Evolutionary conservation across 805 yeast genomes (phyloP), one percentile per base, ranked within the genome.

Genomic region (Tetrapisispora arboricola): DNA sequence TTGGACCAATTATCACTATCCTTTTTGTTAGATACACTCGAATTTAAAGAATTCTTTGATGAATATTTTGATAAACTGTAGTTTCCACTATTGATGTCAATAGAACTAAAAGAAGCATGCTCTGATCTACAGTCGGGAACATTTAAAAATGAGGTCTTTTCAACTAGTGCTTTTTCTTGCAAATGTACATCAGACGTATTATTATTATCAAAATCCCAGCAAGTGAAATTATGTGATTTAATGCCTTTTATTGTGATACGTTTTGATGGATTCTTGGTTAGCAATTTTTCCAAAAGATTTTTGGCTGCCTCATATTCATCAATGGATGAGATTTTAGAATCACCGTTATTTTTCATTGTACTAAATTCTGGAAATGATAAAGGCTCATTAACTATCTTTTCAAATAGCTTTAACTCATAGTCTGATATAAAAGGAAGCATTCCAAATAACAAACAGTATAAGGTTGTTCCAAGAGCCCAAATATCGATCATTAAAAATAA

Each of bases 401-500:
- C 80, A 60, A 90, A 88, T 39, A 92, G 67, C 40, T 57, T 52
- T 34, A 61, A 43, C 44, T 82, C 94, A 63, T 73, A 90, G 54
- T 87, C 95, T 25, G 84, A 78, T 55, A 80, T 76, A 58, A 90
- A 92, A 2, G 98, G 98, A 33, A 92, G 73, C 47, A 72, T 70
- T 10, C 98, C 98, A 64, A 84, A 90, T 12, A 90, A 57, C 29
- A 92, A 64, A 57, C 96, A 88, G 60, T 78, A 92, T 15, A 92
- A 64, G 0, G 97, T 88, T 6, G 90, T 87, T 10, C 98, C 98
- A 17, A 87, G 62, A 0, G 98, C 95, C 98, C 98, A 92, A n/a
- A 90, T 82, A 63, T 92, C 98, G 41, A 92, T 84, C 60, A 84
- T 86, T 56, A 79, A 71, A 40, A 84, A 80, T 32, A 90, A 81